Percentiles rank a stretch among this genome's conserved stretches.
phyloP scores from a whole-genome alignment of 2,329 filamentous ascomycete genomes.

The Colletotrichum liriopes region DNA sequence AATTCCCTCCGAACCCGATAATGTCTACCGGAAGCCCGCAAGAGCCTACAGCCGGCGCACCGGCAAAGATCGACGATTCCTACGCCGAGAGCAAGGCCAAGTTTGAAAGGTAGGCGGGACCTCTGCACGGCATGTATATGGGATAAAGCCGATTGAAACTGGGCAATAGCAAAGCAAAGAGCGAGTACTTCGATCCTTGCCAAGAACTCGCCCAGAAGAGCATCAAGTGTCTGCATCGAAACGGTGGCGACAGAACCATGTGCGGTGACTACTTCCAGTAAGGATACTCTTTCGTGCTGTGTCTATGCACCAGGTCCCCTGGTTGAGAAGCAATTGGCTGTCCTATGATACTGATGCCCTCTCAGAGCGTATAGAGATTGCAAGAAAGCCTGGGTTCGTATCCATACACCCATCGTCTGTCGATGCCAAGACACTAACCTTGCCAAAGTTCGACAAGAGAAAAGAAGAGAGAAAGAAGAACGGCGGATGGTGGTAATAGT shows the following conservation, averaged over 20 bases:
- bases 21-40: conserved; percentile 3
- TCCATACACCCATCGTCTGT: not conserved
- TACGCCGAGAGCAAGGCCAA: conserved; percentile 63
- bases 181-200: conserved; percentile 95
- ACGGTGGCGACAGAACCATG: conserved; percentile 89
- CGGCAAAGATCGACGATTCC: conserved; percentile 27
- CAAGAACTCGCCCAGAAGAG: conserved; percentile 91
- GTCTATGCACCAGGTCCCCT: not conserved
- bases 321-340: no score
- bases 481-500: conserved; percentile 44
- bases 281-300: conserved; percentile 52
- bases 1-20: no score
- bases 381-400: conserved; percentile 90
- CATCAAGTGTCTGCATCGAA: conserved; percentile 89
- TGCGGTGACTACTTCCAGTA: conserved; percentile 97
- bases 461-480: conserved; percentile 47
- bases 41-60: conserved; percentile 8
- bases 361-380: conserved; percentile 91
- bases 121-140: not conserved
- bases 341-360: conserved; percentile 11
- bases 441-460: conserved; percentile 49
- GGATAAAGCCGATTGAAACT: not conserved
- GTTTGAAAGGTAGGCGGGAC: conserved; percentile 72
- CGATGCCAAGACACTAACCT: conserved; percentile 10
- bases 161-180: conserved; percentile 81